Percentiles rank a stretch among this genome's conserved stretches.
These are phyloP conservation scores for Ulota crispa DNA, from an alignment of 225 moss, liverwort and hornwort species.

Conservation along the genomic window DNA sequence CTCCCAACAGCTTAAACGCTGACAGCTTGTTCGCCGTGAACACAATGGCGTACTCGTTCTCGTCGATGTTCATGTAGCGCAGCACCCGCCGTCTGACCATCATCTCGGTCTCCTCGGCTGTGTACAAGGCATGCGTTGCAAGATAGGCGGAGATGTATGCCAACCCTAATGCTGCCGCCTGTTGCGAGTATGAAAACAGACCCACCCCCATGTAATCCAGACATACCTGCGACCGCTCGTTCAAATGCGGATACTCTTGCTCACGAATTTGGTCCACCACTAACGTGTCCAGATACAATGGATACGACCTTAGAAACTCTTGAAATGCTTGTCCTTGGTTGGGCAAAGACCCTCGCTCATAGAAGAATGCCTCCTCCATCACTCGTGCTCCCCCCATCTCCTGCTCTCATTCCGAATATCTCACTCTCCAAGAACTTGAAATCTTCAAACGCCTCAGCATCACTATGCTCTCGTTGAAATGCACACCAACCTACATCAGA, in stretches of 20 bases:
- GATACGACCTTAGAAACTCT: constrained; percentile 46
- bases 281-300: constrained; percentile 47
- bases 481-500: constrained; percentile 1
- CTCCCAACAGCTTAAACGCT: constrained; percentile 64
- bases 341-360: constrained; percentile 32
- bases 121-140: constrained; percentile 59
- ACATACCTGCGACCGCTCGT: constrained; percentile 55
- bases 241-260: constrained; percentile 61
- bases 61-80: constrained; percentile 64
- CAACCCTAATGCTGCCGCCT: constrained; percentile 46
- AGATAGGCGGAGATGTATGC: constrained; percentile 60
- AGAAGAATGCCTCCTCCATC: constrained; percentile 36
- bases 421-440: constrained; percentile 10
- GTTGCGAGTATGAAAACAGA: constrained; percentile 53
- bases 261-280: constrained; percentile 53
- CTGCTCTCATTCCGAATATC: constrained; percentile 22
- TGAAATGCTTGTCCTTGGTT: constrained; percentile 52
- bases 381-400: constrained; percentile 23
- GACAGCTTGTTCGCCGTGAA: constrained; percentile 63
- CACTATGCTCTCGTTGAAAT: not conserved
- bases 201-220: constrained; percentile 64
- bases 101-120: constrained; percentile 53
- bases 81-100: constrained; percentile 53
- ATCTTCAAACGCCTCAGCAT: not conserved
- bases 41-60: constrained; percentile 62